Evolutionary conservation across 495 filamentous ascomycete genomes (phyloP), one percentile per base, ranked within the genome.

Genomic region (Bacidia gigantensis): DNA sequence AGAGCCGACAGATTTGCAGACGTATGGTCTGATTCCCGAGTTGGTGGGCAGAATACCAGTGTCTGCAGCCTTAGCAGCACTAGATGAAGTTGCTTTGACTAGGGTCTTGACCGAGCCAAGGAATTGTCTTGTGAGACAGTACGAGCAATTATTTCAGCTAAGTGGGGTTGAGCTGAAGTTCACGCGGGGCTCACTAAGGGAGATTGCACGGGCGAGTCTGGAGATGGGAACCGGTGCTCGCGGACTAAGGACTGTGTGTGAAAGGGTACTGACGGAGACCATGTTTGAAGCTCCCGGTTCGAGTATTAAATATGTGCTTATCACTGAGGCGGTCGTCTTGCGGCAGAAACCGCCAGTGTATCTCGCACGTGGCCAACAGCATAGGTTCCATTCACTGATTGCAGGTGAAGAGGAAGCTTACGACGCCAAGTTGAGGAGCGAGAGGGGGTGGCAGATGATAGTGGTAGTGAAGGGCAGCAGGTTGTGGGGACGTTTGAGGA

Each of bases 21-120:
- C 74, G 35, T 98, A 86, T 63, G 93, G 93, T 26, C 84, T 98
- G 51, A 96, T 98, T 53, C 92, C 92, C 9, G 92, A 98, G 67
- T 75, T 97, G n/a, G 73, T 85, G 47, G 93, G 92, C 26, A 81
- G 92, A 18, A 81, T 98, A 53, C 90, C 92, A 17, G 83, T 94
- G 52, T 81, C 84, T 51, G 86, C 87, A 40, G 86, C 92, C 0
- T 75, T 98, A 0, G 81, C 85, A 2, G 77, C 92, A 0, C 72
- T 98, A 7, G 81, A 82, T n/a, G 79, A 83, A 47, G 71, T 81
- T 12, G 77, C 89, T 44, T 79, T 98, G 11, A 78, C 87, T 18
- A 76, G 87, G 50, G 92, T 97, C 52, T 78, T 97, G 24, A 96
- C 86, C 7, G 90, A 96, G 63, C 92, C 92, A 10, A 78, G 83